Conservation (phyloP, 352 stramenopile species). For the Phytophthora fragariaefolia region DNA sequence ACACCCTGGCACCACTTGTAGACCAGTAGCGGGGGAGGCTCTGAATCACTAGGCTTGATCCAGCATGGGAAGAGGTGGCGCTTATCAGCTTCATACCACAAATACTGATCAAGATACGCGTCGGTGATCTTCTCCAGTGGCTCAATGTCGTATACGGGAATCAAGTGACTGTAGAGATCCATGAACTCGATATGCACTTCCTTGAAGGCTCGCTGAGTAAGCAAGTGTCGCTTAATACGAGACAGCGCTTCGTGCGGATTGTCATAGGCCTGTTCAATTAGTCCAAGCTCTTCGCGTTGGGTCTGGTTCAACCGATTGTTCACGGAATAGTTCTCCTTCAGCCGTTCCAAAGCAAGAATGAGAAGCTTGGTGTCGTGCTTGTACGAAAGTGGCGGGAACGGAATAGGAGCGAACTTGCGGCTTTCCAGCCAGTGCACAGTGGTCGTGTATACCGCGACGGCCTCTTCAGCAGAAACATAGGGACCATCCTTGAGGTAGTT, state of each 20-base stretch:
- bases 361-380: conserved; percentile 99
- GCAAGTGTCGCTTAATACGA: conserved; percentile 98
- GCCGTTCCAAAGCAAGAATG: conserved; percentile 98
- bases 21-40: conserved; percentile 98
- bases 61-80: conserved; percentile 99
- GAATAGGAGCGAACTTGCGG: conserved; percentile 99
- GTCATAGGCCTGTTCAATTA: conserved; percentile 99
- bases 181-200: conserved; percentile 99
- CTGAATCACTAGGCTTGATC: conserved; percentile 99
- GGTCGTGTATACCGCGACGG: conserved; percentile 99
- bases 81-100: conserved; percentile 99
- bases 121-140: conserved; percentile 99
- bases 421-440: conserved; percentile 99
- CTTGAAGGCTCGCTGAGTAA: conserved; percentile 99
- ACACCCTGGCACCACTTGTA: conserved; percentile 99
- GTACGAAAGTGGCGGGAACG: conserved; percentile 99
- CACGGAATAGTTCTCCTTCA: conserved; percentile 99
- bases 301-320: conserved; percentile 98
- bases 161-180: conserved; percentile 99
- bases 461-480: conserved; percentile 99
- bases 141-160: conserved; percentile 99
- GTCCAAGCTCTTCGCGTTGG: conserved; percentile 97
- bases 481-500: conserved; percentile 99
- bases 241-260: conserved; percentile 99
- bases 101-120: conserved; percentile 99